Conservation (phyloP, 2,329 filamentous ascomycete species). For the Penicillium sp. region DNA sequence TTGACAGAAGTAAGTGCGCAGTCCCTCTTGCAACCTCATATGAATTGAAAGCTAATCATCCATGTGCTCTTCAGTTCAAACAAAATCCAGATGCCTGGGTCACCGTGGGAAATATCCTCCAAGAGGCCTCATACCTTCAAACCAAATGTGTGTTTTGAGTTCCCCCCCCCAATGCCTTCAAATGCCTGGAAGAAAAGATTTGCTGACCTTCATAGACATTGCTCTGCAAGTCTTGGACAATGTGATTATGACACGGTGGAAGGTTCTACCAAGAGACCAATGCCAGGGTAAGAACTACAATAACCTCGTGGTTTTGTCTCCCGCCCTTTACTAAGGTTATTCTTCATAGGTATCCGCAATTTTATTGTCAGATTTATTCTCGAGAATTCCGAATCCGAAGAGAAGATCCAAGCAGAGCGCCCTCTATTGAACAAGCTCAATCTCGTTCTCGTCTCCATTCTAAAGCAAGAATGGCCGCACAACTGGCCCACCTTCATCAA, state of each 20-base stretch:
- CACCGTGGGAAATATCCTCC: conserved; percentile 92
- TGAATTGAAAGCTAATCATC: not conserved
- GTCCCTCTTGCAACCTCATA: not conserved
- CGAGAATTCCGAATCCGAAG: conserved; percentile 84
- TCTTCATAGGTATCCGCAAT: conserved; percentile 79
- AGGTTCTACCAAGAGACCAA: conserved; percentile 91
- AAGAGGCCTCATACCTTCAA: conserved; percentile 87
- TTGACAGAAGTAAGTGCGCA: conserved; percentile 74
- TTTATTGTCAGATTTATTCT: conserved; percentile 99
- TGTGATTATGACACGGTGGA: conserved; percentile 99
- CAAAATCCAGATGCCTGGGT: conserved; percentile 98
- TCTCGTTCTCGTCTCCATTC: conserved; percentile 90
- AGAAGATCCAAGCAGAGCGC: conserved; percentile 77
- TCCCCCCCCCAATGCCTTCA: not conserved
- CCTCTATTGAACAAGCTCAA: conserved; percentile 98
- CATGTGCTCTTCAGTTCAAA: conserved; percentile 71
- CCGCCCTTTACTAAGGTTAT: conserved; percentile 18
- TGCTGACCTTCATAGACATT: conserved; percentile 62
- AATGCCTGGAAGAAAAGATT: not conserved
- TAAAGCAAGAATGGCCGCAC: conserved; percentile 99
- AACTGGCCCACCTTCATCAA: conserved; percentile 99
- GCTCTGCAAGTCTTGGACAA: conserved; percentile 95
- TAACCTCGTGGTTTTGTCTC: not conserved
- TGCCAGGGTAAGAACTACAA: conserved; percentile 66
- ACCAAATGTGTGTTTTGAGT: conserved; percentile 75